Evolutionary conservation across 2,329 filamentous ascomycete genomes (phyloP), one percentile per base, ranked within the genome.

Genomic region (Arthroderma sp.): DNA sequence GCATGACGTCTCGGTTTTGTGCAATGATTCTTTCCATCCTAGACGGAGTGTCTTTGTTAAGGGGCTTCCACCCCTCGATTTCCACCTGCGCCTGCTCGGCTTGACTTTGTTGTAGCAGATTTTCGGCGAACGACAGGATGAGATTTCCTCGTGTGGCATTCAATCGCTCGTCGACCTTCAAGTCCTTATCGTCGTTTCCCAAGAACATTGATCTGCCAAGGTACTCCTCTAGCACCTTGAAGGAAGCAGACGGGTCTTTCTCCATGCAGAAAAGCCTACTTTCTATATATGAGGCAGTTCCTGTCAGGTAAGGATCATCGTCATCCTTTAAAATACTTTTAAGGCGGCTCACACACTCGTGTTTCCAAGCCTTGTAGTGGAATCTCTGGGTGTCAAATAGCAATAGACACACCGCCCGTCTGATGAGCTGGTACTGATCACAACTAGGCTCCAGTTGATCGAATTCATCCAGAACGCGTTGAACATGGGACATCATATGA

Each of bases 111-210:
- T 42, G 43, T 28, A 50, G 45, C 38, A 52, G 40, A 43, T 45
- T 49, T 15, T 46, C 45, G 6, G 47, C 40, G 44, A 42, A 47
- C 1, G 47, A 49, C 27, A 49, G 47, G 28, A 50, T 47, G 4
- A 50, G 37, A 8, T 52, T 43, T 6, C 49, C 49, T 15, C 42
- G 42, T 29, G 47, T 36, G 4, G 50, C 41, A 30, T 52, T 52
- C 32, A 15, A 40, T 31, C 29, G 30, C 33, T 40, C 3, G 10
- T 36, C 30, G 2, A 31, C 8, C 27, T 42, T 43, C 36, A 49
- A 37, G 31, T 41, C 28, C 28, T 33, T 11, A 27, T 33, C 4
- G 34, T 43, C 32, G 6, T 11, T n/a, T 11, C 31, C 28, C 37
- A 29, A 5, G 5, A 29, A 36, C 10, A 22, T 27, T 22, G 22